Base-by-base conservation (phyloP, 2,329 filamentous ascomycete species). In the Chaetothyriales sp. region DNA sequence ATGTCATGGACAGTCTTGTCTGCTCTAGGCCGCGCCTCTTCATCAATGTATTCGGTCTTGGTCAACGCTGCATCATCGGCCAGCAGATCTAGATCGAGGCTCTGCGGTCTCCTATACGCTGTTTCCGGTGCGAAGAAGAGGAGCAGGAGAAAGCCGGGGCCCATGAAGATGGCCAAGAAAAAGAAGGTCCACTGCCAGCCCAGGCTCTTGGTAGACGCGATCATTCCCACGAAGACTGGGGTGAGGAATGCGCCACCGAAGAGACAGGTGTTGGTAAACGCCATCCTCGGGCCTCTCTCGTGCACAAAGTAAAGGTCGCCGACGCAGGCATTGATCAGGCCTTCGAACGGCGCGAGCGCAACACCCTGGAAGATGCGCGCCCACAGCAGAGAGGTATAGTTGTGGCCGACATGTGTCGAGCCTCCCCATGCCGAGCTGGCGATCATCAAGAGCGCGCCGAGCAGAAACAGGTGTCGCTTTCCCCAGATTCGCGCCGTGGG, bases 301-400 rank as follows among this genome's bases (percentile, higher is more conserved):
- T 90, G 90, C 22, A 95, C 87, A 65, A 82, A 92, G 67, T 90
- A 95, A 48, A 96, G 65, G 65, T 96, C 90, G 43, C 88, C 90
- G 5, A 95, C 85, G 47, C 80, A 83, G 0, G 86, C 86, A 66
- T 94, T 95, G 52, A 95, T 83, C 20, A 95, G 71, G 1, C 86
- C 85, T 68, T 96, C 90, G 58, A 92, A 95, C 0, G 90, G 89
- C 7, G 88, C 88, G 18, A 88, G 75, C 0, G 84, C 88, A 44
- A 95, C 76, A 18, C 90, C 90, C 66, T 95, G 90, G 51, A 94
- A 78, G 48, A 94, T 77, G 10, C 90, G 76, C 10, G 90, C 83
- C 68, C 80, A 86, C 3, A 92, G 63, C 53, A 95, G 72, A 61
- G 80, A 86, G 15, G 69, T 72, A 65, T 93, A 92, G 64, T 79